Evolutionary conservation across 2,329 filamentous ascomycete species (phyloP).

Genomic region (Pyrenophora teres): DNA sequence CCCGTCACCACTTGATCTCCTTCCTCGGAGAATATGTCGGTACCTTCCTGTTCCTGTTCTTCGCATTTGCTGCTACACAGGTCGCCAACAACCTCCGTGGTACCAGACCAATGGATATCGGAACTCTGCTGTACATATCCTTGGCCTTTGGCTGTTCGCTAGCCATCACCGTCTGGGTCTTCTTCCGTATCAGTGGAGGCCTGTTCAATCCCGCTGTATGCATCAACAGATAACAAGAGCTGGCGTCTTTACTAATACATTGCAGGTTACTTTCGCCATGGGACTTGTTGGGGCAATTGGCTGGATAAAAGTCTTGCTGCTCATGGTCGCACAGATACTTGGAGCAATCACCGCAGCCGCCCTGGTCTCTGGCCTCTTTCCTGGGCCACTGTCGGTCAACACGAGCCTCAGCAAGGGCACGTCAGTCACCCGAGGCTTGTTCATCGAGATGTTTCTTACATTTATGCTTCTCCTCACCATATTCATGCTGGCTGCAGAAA

Average conservation of each 20-base stretch:
- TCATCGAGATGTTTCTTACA: slow-evolving; percentile 58
- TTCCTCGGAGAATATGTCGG: slow-evolving; percentile 52
- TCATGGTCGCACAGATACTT: slow-evolving; percentile 53
- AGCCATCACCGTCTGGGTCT: slow-evolving; percentile 49
- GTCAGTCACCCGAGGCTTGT: slow-evolving; percentile 52
- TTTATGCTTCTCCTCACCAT: slow-evolving; percentile 57
- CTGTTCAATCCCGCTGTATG: slow-evolving; percentile 49
- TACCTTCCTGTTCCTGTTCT: slow-evolving; percentile 49
- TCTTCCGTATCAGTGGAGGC: slow-evolving; percentile 48
- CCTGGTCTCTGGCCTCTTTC: slow-evolving; percentile 52
- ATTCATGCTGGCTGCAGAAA: slow-evolving; percentile 52
- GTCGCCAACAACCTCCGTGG: slow-evolving; percentile 44
- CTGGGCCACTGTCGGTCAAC: slow-evolving; percentile 52
- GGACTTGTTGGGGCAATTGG: slow-evolving; percentile 54
- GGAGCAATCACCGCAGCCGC: slow-evolving; percentile 53
- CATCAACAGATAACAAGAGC: slow-evolving; percentile 8
- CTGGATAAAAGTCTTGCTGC: slow-evolving; percentile 50
- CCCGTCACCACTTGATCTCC: slow-evolving; percentile 52
- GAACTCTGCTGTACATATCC: slow-evolving; percentile 43
- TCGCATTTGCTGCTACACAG: slow-evolving; percentile 47
- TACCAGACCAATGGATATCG: slow-evolving; percentile 27
- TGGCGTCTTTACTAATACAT: neutral
- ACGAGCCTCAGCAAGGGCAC: slow-evolving; percentile 51
- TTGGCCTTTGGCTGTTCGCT: slow-evolving; percentile 46
- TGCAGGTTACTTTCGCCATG: slow-evolving; percentile 55